phyloP scores from a whole-genome alignment of 352 stramenopile genomes.

The Albugo laibachii region DNA sequence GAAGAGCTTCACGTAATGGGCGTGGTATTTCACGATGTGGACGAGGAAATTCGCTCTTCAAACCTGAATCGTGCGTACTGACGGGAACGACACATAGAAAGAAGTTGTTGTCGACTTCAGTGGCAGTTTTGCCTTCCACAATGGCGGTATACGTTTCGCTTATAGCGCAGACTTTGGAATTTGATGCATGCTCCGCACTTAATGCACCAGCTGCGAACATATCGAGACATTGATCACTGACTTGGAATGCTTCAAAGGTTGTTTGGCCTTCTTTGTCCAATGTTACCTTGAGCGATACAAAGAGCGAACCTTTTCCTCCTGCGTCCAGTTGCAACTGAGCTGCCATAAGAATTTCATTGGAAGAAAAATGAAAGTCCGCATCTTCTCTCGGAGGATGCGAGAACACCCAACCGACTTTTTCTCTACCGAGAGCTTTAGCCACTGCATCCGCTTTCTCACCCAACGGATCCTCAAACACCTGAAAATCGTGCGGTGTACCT shows the following conservation, averaged over 20 bases:
- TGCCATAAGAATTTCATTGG: slow-evolving; percentile 80
- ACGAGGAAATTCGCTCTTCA: slow-evolving; percentile 87
- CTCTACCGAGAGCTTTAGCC: slow-evolving; percentile 67
- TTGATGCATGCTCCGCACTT: slow-evolving; percentile 48
- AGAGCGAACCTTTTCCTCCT: slow-evolving; percentile 85
- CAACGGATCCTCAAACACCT: slow-evolving; percentile 84
- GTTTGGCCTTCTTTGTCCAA: slow-evolving; percentile 86
- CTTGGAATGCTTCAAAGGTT: slow-evolving; percentile 92
- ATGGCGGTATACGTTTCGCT: slow-evolving; percentile 94
- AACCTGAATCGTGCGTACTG: slow-evolving; percentile 81
- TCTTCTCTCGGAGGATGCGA: slow-evolving; percentile 89
- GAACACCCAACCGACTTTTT: slow-evolving; percentile 95
- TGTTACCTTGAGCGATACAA: slow-evolving; percentile 92
- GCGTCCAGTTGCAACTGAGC: slow-evolving; percentile 91
- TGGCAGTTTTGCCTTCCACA: slow-evolving; percentile 86
- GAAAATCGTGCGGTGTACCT: slow-evolving; percentile 73
- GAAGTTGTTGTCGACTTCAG: slow-evolving; percentile 93
- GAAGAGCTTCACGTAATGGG: slow-evolving; percentile 82
- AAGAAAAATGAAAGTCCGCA: slow-evolving; percentile 88
- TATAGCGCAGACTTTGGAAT: slow-evolving; percentile 85
- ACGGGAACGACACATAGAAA: slow-evolving; percentile 94
- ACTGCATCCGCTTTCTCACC: slow-evolving; percentile 71
- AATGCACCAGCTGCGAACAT: slow-evolving; percentile 93
- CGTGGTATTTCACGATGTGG: slow-evolving; percentile 74
- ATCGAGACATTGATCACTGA: slow-evolving; percentile 94